phyloP scores from a whole-genome alignment of 192 early-diverging fungal genomes.

The Rhizophlyctis rosea region DNA sequence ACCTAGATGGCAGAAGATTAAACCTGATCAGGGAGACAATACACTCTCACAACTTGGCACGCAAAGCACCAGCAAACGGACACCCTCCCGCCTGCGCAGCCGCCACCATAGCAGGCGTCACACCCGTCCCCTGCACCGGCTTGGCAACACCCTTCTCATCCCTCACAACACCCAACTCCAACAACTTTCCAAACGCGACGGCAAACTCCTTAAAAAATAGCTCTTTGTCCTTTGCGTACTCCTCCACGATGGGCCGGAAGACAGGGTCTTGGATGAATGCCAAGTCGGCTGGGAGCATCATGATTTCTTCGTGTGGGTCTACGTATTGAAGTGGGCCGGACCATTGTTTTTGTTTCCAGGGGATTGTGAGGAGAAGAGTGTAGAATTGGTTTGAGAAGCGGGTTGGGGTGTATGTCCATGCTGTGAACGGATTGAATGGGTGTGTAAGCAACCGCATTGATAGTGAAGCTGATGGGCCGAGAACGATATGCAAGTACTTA shows the following conservation, averaged over 20 bases:
- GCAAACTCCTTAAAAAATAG: constrained; percentile 82
- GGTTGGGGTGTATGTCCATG: constrained; percentile 87
- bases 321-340: constrained; percentile 81
- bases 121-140: too few relatives aligned
- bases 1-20: too few relatives aligned
- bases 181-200: constrained; percentile 77
- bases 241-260: constrained; percentile 55
- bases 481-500: constrained; percentile 14
- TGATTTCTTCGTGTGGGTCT: constrained; percentile 64
- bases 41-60: too few relatives aligned
- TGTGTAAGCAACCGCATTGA: too few relatives aligned
- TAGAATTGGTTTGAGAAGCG: constrained; percentile 89
- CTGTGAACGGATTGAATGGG: constrained; percentile 14
- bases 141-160: not conserved
- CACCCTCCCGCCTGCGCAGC: too few relatives aligned
- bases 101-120: too few relatives aligned
- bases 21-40: too few relatives aligned
- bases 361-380: constrained; percentile 46
- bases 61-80: too few relatives aligned
- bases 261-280: constrained; percentile 57
- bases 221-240: constrained; percentile 67
- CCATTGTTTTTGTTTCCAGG: constrained; percentile 66
- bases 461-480: too few relatives aligned
- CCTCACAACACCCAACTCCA: constrained; percentile 87
- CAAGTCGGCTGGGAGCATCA: constrained; percentile 70